phyloP scores from a whole-genome alignment of 75 land plant species.

The Cupressus sempervirens region DNA sequence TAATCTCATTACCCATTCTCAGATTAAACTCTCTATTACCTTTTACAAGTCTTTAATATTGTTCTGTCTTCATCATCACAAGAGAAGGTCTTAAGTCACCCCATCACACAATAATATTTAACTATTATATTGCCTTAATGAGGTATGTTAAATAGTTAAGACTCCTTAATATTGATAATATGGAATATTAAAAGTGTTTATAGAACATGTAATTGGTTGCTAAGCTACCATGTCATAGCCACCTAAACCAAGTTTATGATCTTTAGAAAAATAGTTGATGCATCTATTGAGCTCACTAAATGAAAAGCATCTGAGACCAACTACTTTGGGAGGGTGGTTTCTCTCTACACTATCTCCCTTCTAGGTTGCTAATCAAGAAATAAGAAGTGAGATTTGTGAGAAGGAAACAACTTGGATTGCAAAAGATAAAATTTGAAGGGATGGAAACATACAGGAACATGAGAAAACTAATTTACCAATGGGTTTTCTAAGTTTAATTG shows the following conservation, averaged over 20 bases:
- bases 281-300: background rate
- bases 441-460: background rate
- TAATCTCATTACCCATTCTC: background rate
- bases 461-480: slow-evolving; percentile 13
- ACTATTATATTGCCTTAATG: background rate
- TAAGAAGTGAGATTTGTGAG: background rate
- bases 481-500: background rate
- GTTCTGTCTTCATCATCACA: no score
- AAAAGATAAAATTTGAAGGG: background rate
- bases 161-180: background rate
- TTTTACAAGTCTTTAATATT: no score
- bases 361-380: background rate
- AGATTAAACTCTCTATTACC: background rate
- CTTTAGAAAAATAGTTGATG: background rate
- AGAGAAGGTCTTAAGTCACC: no score
- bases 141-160: no score
- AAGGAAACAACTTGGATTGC: background rate
- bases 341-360: background rate
- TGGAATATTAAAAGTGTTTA: background rate
- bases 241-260: background rate
- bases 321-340: background rate
- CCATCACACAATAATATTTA: no score
- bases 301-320: background rate
- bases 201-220: background rate
- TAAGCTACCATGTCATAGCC: background rate